Base-by-base conservation (phyloP, 2,329 filamentous ascomycete genomes). In the Dothideomycetidae sp. region DNA sequence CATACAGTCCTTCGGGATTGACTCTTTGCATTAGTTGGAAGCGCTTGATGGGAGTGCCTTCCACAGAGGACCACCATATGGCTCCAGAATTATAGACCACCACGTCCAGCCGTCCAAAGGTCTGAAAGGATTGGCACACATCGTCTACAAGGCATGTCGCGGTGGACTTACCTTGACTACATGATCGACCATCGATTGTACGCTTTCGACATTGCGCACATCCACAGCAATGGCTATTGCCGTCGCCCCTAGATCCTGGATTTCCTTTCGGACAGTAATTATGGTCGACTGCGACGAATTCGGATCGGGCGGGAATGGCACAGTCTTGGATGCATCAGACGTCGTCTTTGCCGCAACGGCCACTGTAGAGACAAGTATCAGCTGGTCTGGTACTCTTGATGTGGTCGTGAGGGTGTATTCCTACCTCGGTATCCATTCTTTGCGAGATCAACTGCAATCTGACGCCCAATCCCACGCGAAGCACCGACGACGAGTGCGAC, bases 31-130 rank as follows among this genome's bases (percentile, higher is more conserved):
- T 82, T 46, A 79, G 57, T 44, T 63, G 61, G 41, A 66, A 65
- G 19, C 59, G 53, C 46, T 65, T 64, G 56, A 66, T 60, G 1
- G 64, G 69, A 53, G 81, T 88, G 32, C 75, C 70, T 36, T 75
- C 69, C 0, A 92, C 73, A 1, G 78, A 70, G 0, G 78, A 71
- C 81, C 82, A 88, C 77, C 78, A 90, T 46, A 92, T 85, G 2
- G 83, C 83, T 29, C 83, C 83, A 0, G 78, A 76, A 54, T 90
- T 92, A 63, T 92, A 92, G 33, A 90, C 57, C 2, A 92, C 59
- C 1, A 79, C 77, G 52, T 90, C 81, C 3, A 92, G 62, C 14
- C 69, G 70, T 30, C 68, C 67, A 48, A 79, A 78, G 3, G 56
- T 62, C 49, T 72, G 45, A 14, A 5, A 5, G n/a, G 11, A 13